Conservation (phyloP, 345 rosid species). For the Salix suchowensis region DNA sequence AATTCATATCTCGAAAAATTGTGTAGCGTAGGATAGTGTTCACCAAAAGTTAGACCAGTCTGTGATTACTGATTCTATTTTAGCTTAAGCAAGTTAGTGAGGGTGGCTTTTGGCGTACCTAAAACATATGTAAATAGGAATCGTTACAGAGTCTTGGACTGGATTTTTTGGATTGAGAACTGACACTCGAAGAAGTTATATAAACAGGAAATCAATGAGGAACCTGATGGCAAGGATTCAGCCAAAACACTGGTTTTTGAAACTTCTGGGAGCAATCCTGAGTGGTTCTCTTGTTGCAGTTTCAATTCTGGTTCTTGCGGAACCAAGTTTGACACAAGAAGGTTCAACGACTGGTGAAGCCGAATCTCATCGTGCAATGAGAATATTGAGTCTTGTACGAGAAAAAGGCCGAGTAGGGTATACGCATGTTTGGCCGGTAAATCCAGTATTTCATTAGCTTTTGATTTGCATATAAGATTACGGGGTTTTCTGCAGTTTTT, state of each 20-base stretch:
- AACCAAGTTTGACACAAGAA: constrained; percentile 10
- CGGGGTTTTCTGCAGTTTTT: not conserved
- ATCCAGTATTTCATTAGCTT: not conserved
- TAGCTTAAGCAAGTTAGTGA: not conserved
- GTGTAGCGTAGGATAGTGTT: not conserved
- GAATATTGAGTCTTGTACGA: constrained; percentile 17
- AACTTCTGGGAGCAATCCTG: constrained; percentile 11
- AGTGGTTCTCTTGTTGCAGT: constrained; percentile 15
- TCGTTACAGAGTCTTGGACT: not conserved
- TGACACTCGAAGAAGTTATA: not conserved
- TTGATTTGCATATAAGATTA: not conserved
- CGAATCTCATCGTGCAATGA: not conserved
- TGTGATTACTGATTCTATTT: not conserved
- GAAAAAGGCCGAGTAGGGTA: constrained; percentile 29
- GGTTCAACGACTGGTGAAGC: not conserved
- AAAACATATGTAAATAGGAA: not conserved
- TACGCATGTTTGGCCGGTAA: constrained; percentile 43
- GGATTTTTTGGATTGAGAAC: not conserved
- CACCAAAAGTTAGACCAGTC: not conserved
- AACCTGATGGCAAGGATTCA: constrained; percentile 18
- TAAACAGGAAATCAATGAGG: not conserved
- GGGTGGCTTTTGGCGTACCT: not conserved
- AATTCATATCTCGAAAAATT: not conserved
- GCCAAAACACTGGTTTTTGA: not conserved
- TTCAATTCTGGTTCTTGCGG: constrained; percentile 16